These are phyloP conservation scores for Candida fluviatilis DNA, from an alignment of 805 yeast species.

Conservation along the genomic window DNA sequence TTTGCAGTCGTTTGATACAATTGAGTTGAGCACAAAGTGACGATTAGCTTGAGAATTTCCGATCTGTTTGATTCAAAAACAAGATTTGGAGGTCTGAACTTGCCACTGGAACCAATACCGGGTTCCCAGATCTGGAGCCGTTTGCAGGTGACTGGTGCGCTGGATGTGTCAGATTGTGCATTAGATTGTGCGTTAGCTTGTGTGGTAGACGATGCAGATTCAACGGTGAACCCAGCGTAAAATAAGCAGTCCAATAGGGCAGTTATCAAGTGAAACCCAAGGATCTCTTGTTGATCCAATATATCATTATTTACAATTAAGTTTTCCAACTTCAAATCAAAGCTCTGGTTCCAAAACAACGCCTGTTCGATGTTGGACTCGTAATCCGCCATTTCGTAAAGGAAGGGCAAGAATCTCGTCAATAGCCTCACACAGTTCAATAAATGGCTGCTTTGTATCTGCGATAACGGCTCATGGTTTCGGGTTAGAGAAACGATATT, in stretches of 20 bases:
- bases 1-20: conserved; percentile 46
- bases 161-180: no score
- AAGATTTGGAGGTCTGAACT: conserved; percentile 20
- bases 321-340: conserved; percentile 4
- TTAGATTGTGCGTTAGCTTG: no score
- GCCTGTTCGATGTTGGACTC: conserved; percentile 20
- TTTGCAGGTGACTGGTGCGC: no score
- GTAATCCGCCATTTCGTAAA: conserved; percentile 50
- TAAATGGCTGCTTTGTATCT: conserved; percentile 31
- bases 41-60: conserved; percentile 59
- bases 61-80: conserved; percentile 58
- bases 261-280: conserved; percentile 35
- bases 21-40: conserved; percentile 58
- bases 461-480: conserved; percentile 7
- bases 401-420: conserved; percentile 60
- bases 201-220: not conserved
- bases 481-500: conserved; percentile 19
- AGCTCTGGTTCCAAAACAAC: conserved; percentile 19
- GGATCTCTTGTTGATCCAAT: conserved; percentile 6
- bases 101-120: conserved; percentile 57
- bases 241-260: conserved; percentile 7
- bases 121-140: conserved; percentile 61
- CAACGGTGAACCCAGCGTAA: conserved; percentile 2
- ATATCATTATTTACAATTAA: not conserved
- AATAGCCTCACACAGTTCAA: conserved; percentile 63